Evolutionary conservation across 495 filamentous ascomycete genomes (phyloP).

Genomic region (Talaromyces thailandensis): DNA sequence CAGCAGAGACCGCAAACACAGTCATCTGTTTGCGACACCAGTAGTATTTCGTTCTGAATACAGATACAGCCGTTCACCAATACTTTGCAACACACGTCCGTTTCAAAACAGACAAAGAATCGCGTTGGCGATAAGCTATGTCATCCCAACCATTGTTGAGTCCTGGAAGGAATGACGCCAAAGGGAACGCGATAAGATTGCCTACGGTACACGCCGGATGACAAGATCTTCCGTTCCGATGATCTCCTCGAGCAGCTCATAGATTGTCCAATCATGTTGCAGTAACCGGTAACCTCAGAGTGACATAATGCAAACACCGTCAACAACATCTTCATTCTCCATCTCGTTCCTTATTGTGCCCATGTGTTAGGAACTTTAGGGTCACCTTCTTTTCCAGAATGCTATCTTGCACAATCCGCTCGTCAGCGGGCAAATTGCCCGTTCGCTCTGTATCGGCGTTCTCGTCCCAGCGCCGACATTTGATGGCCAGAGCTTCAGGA

Average conservation of each 20-base stretch:
- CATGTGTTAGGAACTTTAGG: background rate
- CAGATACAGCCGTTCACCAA: background rate
- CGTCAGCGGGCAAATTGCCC: background rate
- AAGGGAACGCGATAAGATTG: background rate
- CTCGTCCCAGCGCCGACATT: background rate
- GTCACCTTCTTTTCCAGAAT: background rate
- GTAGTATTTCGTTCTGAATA: background rate
- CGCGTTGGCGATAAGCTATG: background rate
- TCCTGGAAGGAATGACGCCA: background rate
- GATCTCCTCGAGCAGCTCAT: background rate
- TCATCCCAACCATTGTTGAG: background rate
- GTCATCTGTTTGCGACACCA: background rate
- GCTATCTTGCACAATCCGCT: background rate
- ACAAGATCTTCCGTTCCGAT: background rate
- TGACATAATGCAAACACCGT: constrained; percentile 1
- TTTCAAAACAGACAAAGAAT: background rate
- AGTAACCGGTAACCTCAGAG: background rate
- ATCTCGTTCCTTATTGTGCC: background rate
- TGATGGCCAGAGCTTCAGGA: background rate
- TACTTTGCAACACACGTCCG: background rate
- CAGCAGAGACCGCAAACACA: background rate
- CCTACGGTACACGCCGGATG: background rate
- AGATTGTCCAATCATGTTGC: background rate
- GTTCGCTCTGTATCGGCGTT: background rate
- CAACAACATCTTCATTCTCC: background rate